These are phyloP conservation scores for Leptographium lundbergii DNA, from an alignment of 2,329 filamentous ascomycete genomes.

Conservation along the genomic window DNA sequence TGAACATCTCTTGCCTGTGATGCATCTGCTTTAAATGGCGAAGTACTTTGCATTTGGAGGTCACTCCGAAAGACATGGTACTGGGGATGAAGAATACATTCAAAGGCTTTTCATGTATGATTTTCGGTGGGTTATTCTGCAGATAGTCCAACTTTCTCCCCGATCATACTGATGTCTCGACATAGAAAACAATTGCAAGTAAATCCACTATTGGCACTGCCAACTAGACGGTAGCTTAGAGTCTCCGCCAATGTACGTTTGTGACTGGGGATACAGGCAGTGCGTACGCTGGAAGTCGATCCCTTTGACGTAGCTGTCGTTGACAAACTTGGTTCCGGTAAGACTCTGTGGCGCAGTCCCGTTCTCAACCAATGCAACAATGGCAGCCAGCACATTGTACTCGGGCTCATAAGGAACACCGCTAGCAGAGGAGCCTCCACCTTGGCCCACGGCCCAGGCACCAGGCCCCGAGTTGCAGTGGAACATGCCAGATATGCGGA, in stretches of 20 bases:
- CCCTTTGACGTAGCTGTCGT: background rate
- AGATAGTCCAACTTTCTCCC: too few species aligned
- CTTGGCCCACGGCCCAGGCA: conserved; percentile 20
- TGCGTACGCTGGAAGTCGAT: conserved; percentile 7
- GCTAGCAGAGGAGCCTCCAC: conserved; percentile 8
- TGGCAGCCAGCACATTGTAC: conserved; percentile 29
- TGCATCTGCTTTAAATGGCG: too few species aligned
- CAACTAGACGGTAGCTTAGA: conserved; percentile 4
- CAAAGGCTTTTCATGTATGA: too few species aligned
- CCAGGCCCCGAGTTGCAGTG: conserved; percentile 36
- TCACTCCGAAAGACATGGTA: too few species aligned
- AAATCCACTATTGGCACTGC: background rate
- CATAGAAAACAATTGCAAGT: too few species aligned
- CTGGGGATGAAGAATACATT: too few species aligned
- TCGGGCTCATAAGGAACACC: conserved; percentile 19
- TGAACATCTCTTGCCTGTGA: too few species aligned
- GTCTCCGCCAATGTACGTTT: conserved; percentile 5
- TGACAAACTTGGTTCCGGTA: conserved; percentile 6
- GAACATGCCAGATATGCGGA: conserved; percentile 37
- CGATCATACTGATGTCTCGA: too few species aligned
- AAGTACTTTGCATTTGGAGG: too few species aligned
- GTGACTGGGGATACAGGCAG: conserved; percentile 4
- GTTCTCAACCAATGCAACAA: conserved; percentile 34
- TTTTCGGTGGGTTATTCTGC: too few species aligned
- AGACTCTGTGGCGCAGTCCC: conserved; percentile 26